These are phyloP conservation scores for Trypanosoma brucei DNA, from an alignment of 208 protist genomes.

Conservation along the genomic window DNA sequence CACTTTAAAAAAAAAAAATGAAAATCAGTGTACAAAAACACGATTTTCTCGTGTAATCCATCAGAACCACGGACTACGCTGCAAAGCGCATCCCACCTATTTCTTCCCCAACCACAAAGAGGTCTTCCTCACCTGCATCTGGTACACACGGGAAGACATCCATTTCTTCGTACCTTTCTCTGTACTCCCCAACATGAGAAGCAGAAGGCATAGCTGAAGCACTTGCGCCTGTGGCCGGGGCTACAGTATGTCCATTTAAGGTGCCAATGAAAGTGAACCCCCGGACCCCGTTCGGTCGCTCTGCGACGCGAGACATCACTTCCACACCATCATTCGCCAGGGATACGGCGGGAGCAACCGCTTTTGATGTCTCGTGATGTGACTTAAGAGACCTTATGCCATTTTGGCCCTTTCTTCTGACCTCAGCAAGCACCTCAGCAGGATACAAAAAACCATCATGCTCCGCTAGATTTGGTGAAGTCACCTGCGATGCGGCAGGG, in stretches of 20 bases:
- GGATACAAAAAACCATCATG: conserved; percentile 64
- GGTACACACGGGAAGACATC: conserved; percentile 30
- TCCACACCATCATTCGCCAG: no score
- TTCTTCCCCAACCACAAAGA: conserved; percentile 61
- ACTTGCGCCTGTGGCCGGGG: not conserved
- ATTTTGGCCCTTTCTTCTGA: not conserved
- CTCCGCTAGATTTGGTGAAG: conserved; percentile 32
- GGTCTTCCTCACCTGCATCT: conserved; percentile 27
- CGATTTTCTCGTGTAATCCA: not conserved
- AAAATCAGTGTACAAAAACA: no score
- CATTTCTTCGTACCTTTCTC: conserved; percentile 30
- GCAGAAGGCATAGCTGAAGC: not conserved
- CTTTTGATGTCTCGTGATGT: no score
- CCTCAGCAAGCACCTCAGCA: conserved; percentile 22
- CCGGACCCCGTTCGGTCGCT: not conserved
- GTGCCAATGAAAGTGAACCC: conserved; percentile 11
- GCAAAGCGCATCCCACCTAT: conserved; percentile 53
- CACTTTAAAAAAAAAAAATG: not conserved
- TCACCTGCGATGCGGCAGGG: not conserved
- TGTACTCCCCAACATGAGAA: not conserved
- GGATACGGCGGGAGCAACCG: no score
- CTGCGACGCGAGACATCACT: not conserved
- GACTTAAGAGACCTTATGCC: no score
- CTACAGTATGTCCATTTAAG: not conserved
- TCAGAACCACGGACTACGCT: not conserved